phyloP scores from a whole-genome alignment of 306 rosid genomes.

The Inga laurina region DNA sequence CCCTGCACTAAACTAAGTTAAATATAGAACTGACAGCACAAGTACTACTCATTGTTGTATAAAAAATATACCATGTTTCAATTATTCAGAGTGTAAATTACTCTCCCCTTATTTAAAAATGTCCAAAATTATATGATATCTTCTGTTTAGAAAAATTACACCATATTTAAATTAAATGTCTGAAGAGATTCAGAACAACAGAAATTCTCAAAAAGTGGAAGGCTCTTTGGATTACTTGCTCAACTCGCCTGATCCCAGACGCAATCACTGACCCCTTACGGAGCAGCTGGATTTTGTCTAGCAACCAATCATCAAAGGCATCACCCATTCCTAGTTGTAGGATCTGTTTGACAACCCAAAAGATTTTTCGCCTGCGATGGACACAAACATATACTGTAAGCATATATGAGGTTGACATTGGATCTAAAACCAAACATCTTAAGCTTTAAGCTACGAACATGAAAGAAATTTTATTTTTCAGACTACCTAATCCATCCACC shows the following conservation, averaged over 20 bases:
- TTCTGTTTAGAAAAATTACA: neutral
- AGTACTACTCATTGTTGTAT: neutral
- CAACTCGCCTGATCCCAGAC: conserved; percentile 58
- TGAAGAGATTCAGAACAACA: neutral
- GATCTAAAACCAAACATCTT: neutral
- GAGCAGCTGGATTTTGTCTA: conserved; percentile 63
- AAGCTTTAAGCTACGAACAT: conserved; percentile 34
- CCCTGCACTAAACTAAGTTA: neutral
- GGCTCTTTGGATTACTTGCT: conserved; percentile 45
- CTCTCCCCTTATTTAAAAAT: neutral
- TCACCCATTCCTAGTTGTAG: conserved; percentile 80
- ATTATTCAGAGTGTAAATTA: neutral
- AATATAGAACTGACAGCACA: neutral
- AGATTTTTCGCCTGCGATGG: conserved; percentile 59
- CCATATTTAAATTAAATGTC: neutral
- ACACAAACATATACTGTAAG: conserved; percentile 17
- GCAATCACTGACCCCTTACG: conserved; percentile 68
- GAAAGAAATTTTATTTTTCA: conserved; percentile 4
- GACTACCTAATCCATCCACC: conserved; percentile 83
- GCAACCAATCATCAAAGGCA: conserved; percentile 77
- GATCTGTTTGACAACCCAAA: conserved; percentile 81
- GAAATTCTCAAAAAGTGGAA: conserved; percentile 13
- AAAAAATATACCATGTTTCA: neutral
- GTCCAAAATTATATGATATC: neutral
- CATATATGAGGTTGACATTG: conserved; percentile 6